These are phyloP conservation scores for Candolleomyces aberdarensis DNA, from an alignment of 768 basidiomycete species.

Conservation along the genomic window DNA sequence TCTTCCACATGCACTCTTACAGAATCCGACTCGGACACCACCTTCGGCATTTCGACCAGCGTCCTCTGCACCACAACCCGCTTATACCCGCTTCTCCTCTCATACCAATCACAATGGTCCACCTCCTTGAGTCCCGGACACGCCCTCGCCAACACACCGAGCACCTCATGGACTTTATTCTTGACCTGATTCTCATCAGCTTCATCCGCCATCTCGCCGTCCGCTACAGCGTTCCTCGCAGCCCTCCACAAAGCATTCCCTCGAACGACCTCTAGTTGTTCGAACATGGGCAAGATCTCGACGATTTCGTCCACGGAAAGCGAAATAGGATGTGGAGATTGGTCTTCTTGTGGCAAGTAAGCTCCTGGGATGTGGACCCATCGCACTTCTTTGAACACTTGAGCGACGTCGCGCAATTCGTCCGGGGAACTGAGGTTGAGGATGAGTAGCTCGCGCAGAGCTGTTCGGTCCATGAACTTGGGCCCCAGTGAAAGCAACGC, in stretches of 20 bases:
- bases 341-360: constrained; percentile 13
- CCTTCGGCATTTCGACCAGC: not conserved
- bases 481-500: constrained; percentile 24
- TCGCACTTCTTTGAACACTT: constrained; percentile 35
- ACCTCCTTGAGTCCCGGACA: constrained; percentile 41
- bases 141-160: constrained; percentile 34
- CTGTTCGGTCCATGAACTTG: constrained; percentile 22
- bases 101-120: constrained; percentile 36
- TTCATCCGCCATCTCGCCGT: constrained; percentile 16
- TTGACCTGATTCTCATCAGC: too few relatives aligned
- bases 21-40: not conserved
- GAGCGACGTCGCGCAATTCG: constrained; percentile 29
- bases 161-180: constrained; percentile 38
- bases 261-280: constrained; percentile 40
- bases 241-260: constrained; percentile 42
- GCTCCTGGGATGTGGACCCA: constrained; percentile 37
- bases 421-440: constrained; percentile 26
- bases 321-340: constrained; percentile 18
- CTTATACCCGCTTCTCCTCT: constrained; percentile 29
- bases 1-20: not conserved
- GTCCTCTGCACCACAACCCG: constrained; percentile 37
- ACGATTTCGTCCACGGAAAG: constrained; percentile 35
- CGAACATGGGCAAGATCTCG: constrained; percentile 36
- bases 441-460: constrained; percentile 31
- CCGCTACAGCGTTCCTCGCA: constrained; percentile 11